Conservation (phyloP, 495 filamentous ascomycete species). For the Pseudotulostoma volvatum region DNA sequence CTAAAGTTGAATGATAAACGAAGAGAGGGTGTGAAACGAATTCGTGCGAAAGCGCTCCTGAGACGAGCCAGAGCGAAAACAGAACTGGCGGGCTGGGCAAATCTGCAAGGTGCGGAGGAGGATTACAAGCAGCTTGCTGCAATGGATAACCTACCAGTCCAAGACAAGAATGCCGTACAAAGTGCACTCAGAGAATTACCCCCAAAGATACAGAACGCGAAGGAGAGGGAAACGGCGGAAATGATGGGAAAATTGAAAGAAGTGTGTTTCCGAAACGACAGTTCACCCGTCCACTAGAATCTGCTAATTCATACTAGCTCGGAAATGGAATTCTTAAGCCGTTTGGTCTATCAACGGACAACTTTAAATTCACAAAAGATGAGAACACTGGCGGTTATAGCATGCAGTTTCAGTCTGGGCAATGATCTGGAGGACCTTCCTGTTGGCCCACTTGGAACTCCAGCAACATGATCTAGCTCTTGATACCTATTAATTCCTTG, state of each 20-base stretch:
- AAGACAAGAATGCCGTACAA: slow-evolving; percentile 51
- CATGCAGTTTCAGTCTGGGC: slow-evolving; percentile 55
- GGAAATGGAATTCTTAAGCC: slow-evolving; percentile 85
- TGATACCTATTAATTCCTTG: too few relatives aligned
- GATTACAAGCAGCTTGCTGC: slow-evolving; percentile 46
- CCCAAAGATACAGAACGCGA: slow-evolving; percentile 50
- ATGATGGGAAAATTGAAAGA: slow-evolving; percentile 95
- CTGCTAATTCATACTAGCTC: slow-evolving; percentile 31
- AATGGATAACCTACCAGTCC: slow-evolving; percentile 40
- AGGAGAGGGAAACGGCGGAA: slow-evolving; percentile 75
- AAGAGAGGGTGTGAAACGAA: slow-evolving; percentile 51
- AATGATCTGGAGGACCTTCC: too few relatives aligned
- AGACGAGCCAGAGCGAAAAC: slow-evolving; percentile 62
- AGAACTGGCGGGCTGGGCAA: slow-evolving; percentile 60
- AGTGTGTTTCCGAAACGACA: slow-evolving; percentile 25
- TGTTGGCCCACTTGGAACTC: too few relatives aligned
- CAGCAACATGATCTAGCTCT: too few relatives aligned
- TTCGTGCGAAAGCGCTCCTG: slow-evolving; percentile 71
- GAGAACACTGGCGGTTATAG: slow-evolving; percentile 81
- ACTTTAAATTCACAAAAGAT: slow-evolving; percentile 86
- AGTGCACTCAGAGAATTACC: slow-evolving; percentile 48
- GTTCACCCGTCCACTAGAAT: background rate
- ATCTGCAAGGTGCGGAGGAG: slow-evolving; percentile 64
- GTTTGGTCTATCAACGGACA: slow-evolving; percentile 82
- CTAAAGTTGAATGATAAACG: slow-evolving; percentile 33